These are phyloP conservation scores for Nannizziopsis arthrosporioides DNA, from an alignment of 2,329 filamentous ascomycete genomes.

Conservation along the genomic window DNA sequence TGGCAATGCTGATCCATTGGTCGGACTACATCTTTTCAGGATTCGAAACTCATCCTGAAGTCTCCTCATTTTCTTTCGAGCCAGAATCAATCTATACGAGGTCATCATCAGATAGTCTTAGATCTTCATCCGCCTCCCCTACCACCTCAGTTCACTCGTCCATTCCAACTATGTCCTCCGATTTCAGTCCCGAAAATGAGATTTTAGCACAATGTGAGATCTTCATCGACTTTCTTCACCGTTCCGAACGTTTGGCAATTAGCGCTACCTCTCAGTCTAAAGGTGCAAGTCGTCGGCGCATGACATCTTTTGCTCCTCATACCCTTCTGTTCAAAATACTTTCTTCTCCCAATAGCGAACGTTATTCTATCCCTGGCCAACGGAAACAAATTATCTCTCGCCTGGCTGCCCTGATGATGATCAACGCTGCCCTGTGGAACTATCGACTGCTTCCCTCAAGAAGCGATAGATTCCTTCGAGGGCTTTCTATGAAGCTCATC, in stretches of 20 bases:
- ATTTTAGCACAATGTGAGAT: constrained; percentile 27
- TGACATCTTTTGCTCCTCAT: constrained; percentile 21
- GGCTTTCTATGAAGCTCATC: constrained; percentile 23
- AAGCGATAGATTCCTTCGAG: constrained; percentile 26
- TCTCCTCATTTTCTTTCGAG: constrained; percentile 28
- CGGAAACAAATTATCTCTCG: constrained; percentile 32
- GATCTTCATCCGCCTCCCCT: constrained; percentile 17
- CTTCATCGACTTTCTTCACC: constrained; percentile 30
- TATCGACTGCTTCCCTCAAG: constrained; percentile 24
- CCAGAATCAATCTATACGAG: not conserved
- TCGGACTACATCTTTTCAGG: constrained; percentile 33
- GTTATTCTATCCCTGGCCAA: constrained; percentile 27
- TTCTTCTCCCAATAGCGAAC: constrained; percentile 23
- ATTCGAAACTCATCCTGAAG: constrained; percentile 24
- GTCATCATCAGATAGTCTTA: constrained; percentile 17
- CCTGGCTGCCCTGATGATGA: constrained; percentile 26
- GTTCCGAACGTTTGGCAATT: constrained; percentile 28
- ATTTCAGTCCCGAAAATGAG: constrained; percentile 22
- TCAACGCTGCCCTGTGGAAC: constrained; percentile 33
- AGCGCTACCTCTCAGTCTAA: constrained; percentile 18
- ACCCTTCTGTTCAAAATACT: constrained; percentile 27
- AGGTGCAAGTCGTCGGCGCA: constrained; percentile 14
- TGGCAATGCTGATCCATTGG: constrained; percentile 34
- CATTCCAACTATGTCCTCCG: constrained; percentile 5
- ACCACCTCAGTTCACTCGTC: constrained; percentile 10